A percentile compares a stretch with the other conserved stretches of the same genome.
Conservation (phyloP, 306 rosid species). For the Biancaea sappan region DNA sequence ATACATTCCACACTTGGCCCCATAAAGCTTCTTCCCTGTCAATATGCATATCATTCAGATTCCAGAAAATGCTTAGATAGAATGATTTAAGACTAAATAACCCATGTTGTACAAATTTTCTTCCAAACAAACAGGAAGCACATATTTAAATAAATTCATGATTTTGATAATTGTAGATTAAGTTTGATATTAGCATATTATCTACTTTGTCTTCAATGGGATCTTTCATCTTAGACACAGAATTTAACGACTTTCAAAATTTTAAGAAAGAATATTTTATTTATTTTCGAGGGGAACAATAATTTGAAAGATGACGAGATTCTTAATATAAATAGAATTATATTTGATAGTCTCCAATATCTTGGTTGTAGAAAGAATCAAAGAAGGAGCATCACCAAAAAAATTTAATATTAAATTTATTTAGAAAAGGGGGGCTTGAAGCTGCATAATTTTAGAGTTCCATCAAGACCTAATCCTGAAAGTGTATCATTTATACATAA, state of each 20-base stretch:
- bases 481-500: background rate
- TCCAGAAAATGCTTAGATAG: background rate
- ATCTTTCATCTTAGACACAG: constrained; percentile 2
- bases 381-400: background rate
- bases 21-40: background rate
- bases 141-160: background rate
- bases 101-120: background rate
- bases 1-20: background rate
- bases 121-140: background rate
- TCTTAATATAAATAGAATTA: background rate
- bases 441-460: background rate
- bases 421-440: background rate
- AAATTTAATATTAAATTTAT: no score
- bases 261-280: background rate
- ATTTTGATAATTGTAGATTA: constrained; percentile 7
- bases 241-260: constrained; percentile 14
- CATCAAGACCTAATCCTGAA: background rate
- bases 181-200: background rate
- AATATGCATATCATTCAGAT: background rate
- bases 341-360: background rate
- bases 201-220: background rate
- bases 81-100: background rate
- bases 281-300: background rate
- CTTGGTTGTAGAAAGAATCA: background rate
- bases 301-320: background rate